Evolutionary conservation across 2,329 filamentous ascomycete genomes (phyloP).

Genomic region (Cladophialophora yegresii): DNA sequence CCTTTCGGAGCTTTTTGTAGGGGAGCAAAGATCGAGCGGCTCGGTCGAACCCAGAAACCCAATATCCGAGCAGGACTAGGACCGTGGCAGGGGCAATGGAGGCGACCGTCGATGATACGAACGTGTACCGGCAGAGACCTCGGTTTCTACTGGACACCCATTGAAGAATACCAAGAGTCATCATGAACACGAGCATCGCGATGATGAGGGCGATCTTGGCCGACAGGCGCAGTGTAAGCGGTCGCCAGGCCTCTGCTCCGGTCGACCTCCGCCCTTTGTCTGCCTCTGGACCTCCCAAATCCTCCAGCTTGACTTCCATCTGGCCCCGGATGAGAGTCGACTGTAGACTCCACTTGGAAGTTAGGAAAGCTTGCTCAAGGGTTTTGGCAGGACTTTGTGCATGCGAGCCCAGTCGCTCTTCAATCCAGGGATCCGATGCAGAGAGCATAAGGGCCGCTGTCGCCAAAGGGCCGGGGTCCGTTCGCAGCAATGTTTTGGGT

Average conservation of each 20-base stretch:
- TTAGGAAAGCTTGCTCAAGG: not conserved
- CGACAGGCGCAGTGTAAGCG: not conserved
- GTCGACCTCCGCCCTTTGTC: not conserved
- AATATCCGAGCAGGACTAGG: not conserved
- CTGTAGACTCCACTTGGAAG: not conserved
- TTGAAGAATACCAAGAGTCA: not conserved
- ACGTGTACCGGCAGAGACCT: not conserved
- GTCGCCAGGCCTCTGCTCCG: not conserved
- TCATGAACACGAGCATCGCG: not conserved
- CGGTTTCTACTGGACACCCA: not conserved
- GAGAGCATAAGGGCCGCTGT: not conserved
- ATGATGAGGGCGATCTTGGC: not conserved
- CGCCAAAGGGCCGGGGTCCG: not conserved
- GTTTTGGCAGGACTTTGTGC: not conserved
- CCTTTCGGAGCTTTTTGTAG: not conserved
- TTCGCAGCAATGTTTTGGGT: not conserved
- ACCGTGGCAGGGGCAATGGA: not conserved
- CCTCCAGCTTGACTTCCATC: not conserved
- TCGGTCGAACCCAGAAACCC: not conserved
- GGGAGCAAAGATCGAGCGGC: not conserved
- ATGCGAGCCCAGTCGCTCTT: not conserved
- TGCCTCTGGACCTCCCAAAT: not conserved
- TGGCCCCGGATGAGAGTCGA: not conserved
- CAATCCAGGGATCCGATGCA: not conserved
- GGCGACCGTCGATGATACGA: not conserved